Evolutionary conservation across 257 asterid species (phyloP).

Genomic region (Jacaranda copaia): DNA sequence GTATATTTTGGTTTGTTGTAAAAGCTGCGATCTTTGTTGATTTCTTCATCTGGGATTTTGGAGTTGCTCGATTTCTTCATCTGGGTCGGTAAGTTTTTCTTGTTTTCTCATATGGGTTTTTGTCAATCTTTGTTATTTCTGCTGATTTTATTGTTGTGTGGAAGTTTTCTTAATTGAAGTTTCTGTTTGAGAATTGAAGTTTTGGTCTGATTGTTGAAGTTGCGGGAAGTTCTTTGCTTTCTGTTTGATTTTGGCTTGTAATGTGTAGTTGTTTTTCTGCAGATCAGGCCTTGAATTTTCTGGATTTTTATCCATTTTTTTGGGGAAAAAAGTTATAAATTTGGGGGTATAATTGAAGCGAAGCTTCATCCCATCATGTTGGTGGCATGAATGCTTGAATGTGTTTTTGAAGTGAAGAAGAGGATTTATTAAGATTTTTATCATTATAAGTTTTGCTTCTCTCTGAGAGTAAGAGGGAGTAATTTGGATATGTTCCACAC

Average conservation of each 20-base stretch:
- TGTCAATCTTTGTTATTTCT: conserved; percentile 28
- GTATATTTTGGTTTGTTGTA: conserved; percentile 36
- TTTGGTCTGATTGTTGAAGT: conserved; percentile 30
- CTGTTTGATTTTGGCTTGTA: conserved; percentile 34
- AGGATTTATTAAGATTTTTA: conserved; percentile 17
- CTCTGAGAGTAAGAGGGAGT: conserved; percentile 35
- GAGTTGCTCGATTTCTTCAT: conserved; percentile 41
- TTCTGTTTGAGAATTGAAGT: conserved; percentile 32
- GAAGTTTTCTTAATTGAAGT: conserved; percentile 26
- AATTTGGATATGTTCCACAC: conserved; percentile 73
- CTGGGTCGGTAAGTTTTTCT: conserved; percentile 46
- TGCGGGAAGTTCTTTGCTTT: conserved; percentile 18
- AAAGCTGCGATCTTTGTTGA: conserved; percentile 53
- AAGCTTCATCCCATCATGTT: conserved; percentile 32
- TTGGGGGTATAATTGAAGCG: conserved; percentile 33
- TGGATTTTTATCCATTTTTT: conserved; percentile 12
- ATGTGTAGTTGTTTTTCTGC: conserved; percentile 36
- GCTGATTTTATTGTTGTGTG: conserved; percentile 32
- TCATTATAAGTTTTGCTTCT: conserved; percentile 22
- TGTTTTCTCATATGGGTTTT: conserved; percentile 37
- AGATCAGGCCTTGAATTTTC: conserved; percentile 38
- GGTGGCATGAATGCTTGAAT: conserved; percentile 36
- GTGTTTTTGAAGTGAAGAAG: conserved; percentile 39
- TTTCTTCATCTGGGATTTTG: conserved; percentile 53
- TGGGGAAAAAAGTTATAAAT: conserved; percentile 6